Base-by-base conservation (phyloP, 164 flowering plant species). In the Berberis vulgaris region DNA sequence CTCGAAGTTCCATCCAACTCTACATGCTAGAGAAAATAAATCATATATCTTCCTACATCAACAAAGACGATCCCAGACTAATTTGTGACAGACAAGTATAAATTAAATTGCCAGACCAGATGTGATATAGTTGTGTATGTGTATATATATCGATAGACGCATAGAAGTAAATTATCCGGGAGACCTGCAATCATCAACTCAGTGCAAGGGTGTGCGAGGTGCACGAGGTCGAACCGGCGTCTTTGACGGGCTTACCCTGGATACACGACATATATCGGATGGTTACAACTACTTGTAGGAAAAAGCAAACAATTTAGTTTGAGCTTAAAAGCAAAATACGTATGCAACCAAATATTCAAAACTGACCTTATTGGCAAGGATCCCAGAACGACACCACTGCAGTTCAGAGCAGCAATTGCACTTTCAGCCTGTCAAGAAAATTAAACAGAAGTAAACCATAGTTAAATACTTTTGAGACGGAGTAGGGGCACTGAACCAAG, bases 191-290 rank as follows among this genome's bases (percentile, higher is more conserved):
- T 50, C 60, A 57, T 43, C 56, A 6, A 40, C 58, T 87, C 80
- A 87, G 46, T 80, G 86, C 64, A 73, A 61, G 38, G 82, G 69
- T 54, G 70, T 67, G 1, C 86, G 84, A 57, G 88, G 86, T 63
- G 81, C 59, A 40, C 85, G 86, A 2, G 87, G 88, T 10, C 91
- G 78, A 56, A 85, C 91, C 41, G 95, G 95, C 1, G 91, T 87
- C 82, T 85, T 85, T 45, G 91, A 87, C 57, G 95, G 95, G 75
- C 95, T 87, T 9, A 87, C 89, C 86, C 94, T 87, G 85, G 4
- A 69, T 56, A 54, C 6, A 64, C 38, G 64, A 6, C 57, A 66
- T 1, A 53, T 26, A 26, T 26, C 26, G 0, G 26, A 26, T 26
- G 26, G 26, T 26, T 26, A 26, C 26, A 26, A 26, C 26, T 26